Percentiles rank a stretch among this genome's conserved stretches.
Evolutionary conservation across 768 basidiomycete genomes (phyloP).

Genomic region (Lactarius hatsudake): DNA sequence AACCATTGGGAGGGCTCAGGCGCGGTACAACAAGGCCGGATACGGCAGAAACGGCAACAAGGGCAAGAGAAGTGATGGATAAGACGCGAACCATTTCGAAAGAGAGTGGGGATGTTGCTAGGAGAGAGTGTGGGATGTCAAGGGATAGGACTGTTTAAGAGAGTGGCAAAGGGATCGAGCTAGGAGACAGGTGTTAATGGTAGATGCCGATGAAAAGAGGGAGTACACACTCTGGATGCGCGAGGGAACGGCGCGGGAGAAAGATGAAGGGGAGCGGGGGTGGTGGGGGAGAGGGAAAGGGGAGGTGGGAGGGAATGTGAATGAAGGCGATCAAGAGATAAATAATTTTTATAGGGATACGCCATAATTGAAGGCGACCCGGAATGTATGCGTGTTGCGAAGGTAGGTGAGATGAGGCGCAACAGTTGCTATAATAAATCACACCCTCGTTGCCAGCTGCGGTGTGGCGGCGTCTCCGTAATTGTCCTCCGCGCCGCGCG

Average conservation of each 20-base stretch:
- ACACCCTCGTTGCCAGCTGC: not conserved
- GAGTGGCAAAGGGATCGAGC: constrained; percentile 10
- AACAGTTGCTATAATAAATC: not conserved
- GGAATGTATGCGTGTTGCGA: not conserved
- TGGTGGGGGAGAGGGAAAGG: not conserved
- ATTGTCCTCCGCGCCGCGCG: not conserved
- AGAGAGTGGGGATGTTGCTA: constrained; percentile 25
- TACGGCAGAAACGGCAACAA: constrained; percentile 41
- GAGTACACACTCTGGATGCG: not conserved
- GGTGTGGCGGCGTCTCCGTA: not conserved
- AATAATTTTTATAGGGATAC: not conserved
- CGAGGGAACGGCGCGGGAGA: constrained; percentile 6
- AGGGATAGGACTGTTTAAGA: constrained; percentile 22
- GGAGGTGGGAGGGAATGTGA: constrained; percentile 1
- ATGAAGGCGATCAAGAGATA: constrained; percentile 22
- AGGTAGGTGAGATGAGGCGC: not conserved
- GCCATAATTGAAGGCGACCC: not conserved
- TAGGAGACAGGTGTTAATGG: not conserved
- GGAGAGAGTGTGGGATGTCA: constrained; percentile 25
- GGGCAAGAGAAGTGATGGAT: constrained; percentile 43
- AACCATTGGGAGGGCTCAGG: constrained; percentile 41
- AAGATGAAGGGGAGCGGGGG: not conserved
- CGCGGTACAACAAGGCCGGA: constrained; percentile 41
- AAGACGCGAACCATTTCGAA: constrained; percentile 34
- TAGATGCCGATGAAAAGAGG: constrained; percentile 1